These are phyloP conservation scores for Firmiana major DNA, from an alignment of 345 rosid genomes.

Conservation along the genomic window DNA sequence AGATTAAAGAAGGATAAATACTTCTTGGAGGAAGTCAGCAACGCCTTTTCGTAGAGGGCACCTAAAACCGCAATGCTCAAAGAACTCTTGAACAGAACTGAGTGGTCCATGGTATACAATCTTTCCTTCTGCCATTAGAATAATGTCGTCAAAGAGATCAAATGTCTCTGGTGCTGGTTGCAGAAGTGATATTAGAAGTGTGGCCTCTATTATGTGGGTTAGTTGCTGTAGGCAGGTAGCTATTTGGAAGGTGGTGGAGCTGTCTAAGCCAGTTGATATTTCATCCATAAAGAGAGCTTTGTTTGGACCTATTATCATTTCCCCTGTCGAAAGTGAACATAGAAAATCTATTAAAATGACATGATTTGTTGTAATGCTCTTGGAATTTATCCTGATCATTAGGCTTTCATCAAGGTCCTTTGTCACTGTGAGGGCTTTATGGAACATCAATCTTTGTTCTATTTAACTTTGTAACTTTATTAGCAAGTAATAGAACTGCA, in stretches of 20 bases:
- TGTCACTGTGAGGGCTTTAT: background rate
- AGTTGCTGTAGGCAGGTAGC: conserved; percentile 59
- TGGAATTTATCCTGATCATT: background rate
- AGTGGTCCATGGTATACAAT: conserved; percentile 71
- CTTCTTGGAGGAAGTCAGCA: conserved; percentile 77
- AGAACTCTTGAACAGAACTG: conserved; percentile 45
- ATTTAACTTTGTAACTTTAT: background rate
- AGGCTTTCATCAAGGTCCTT: background rate
- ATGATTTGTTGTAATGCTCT: background rate
- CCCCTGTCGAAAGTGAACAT: conserved; percentile 37
- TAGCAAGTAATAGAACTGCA: conserved; percentile 2
- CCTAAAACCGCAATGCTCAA: conserved; percentile 59
- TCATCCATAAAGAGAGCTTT: conserved; percentile 79
- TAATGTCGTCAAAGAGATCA: conserved; percentile 65
- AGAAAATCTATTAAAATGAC: conserved; percentile 2
- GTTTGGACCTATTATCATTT: conserved; percentile 68
- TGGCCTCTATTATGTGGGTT: conserved; percentile 52
- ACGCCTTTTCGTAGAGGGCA: conserved; percentile 70
- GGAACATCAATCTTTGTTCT: background rate
- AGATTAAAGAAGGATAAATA: conserved; percentile 14
- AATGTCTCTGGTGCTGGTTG: conserved; percentile 82
- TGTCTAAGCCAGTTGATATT: conserved; percentile 73
- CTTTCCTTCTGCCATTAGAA: conserved; percentile 63
- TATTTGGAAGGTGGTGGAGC: conserved; percentile 70
- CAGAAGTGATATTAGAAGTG: conserved; percentile 59